Percentiles rank a stretch among this genome's conserved stretches.
phyloP scores from a whole-genome alignment of 2,329 filamentous ascomycete genomes.

The Fusarium pseudocircinatum region DNA sequence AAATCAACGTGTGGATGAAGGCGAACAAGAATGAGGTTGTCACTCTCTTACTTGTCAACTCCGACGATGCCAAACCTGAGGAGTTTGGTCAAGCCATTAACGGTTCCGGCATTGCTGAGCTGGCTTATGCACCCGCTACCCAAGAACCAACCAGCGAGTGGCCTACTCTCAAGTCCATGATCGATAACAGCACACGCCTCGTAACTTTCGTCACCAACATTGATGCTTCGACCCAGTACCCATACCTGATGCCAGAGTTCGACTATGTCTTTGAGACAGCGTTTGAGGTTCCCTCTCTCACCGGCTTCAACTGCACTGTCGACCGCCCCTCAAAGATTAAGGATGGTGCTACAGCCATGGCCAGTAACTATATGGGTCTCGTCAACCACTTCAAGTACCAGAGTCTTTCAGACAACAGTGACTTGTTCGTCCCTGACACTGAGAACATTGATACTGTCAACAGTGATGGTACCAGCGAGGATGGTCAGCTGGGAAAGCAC shows the following conservation, averaged over 20 bases:
- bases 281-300: conserved; percentile 69
- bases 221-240: conserved; percentile 52
- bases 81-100: conserved; percentile 66
- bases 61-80: conserved; percentile 64
- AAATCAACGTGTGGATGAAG: conserved; percentile 76
- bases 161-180: conserved; percentile 78
- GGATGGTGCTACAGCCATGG: conserved; percentile 62
- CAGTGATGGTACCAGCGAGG: conserved; percentile 61
- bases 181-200: conserved; percentile 70
- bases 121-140: conserved; percentile 67
- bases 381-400: conserved; percentile 85
- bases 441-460: conserved; percentile 72
- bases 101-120: conserved; percentile 66
- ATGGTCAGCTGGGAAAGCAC: conserved; percentile 65
- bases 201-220: conserved; percentile 74
- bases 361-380: conserved; percentile 71
- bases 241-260: conserved; percentile 73
- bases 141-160: conserved; percentile 59
- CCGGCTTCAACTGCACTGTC: conserved; percentile 77
- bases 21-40: conserved; percentile 78
- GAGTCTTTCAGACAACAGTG: conserved; percentile 56
- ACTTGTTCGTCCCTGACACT: conserved; percentile 68
- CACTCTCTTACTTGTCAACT: conserved; percentile 78
- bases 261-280: conserved; percentile 76
- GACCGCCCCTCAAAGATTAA: conserved; percentile 68